Conservation (phyloP, 2,329 filamentous ascomycete genomes). For the Aspergillus jensenii region DNA sequence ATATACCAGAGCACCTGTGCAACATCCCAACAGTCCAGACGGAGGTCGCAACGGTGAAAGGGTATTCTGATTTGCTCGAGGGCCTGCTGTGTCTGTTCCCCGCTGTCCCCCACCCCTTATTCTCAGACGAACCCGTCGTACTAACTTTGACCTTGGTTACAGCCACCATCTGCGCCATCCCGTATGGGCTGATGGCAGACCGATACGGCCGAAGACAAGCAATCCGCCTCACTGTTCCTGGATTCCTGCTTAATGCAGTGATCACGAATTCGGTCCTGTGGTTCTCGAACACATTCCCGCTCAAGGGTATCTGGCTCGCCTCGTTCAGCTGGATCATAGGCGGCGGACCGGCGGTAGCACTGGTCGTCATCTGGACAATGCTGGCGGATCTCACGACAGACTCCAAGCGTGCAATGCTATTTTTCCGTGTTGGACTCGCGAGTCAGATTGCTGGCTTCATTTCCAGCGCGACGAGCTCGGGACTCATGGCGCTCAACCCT, state of each 20-base stretch:
- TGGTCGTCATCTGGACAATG: background rate
- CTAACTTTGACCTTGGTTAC: background rate
- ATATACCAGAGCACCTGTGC: background rate
- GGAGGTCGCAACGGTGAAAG: background rate
- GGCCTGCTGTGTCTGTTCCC: background rate
- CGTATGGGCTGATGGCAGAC: background rate
- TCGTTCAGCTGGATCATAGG: background rate
- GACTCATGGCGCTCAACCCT: background rate
- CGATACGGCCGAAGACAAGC: background rate
- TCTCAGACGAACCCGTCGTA: background rate
- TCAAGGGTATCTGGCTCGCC: background rate
- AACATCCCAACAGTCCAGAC: background rate
- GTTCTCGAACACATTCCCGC: background rate
- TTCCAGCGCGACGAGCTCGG: background rate
- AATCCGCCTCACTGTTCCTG: background rate
- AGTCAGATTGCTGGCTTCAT: background rate
- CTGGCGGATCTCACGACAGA: background rate
- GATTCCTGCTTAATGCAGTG: background rate
- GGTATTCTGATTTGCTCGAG: background rate
- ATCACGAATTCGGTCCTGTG: background rate
- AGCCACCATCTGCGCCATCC: background rate
- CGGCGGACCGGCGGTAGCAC: background rate
- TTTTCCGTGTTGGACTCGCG: background rate
- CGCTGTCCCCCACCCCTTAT: background rate
- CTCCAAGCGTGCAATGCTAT: background rate